Conservation (phyloP, 192 early-diverging fungal genomes). For the Coemansia biformis region DNA sequence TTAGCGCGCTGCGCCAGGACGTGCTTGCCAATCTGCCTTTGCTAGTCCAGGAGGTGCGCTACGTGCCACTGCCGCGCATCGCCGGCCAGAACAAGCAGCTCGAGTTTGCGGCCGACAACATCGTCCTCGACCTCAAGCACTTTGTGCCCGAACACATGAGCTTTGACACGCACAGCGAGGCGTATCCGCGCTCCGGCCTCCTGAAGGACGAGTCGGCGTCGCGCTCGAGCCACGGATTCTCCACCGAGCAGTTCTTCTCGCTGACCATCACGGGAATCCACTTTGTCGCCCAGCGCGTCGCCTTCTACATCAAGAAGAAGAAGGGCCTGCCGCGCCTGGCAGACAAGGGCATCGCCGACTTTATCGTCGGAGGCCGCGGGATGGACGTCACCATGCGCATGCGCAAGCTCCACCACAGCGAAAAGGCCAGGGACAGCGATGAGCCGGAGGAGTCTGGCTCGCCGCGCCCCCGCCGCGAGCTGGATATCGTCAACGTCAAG, state of each 20-base stretch:
- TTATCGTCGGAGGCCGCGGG: slow-evolving; percentile 34
- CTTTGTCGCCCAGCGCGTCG: slow-evolving; percentile 42
- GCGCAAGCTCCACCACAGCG: slow-evolving; percentile 42
- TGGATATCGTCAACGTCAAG: slow-evolving; percentile 39
- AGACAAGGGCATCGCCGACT: slow-evolving; percentile 43
- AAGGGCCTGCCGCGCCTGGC: slow-evolving; percentile 39
- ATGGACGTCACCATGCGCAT: slow-evolving; percentile 35
- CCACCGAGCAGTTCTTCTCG: slow-evolving; percentile 46
- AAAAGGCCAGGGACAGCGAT: slow-evolving; percentile 8
- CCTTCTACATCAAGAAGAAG: slow-evolving; percentile 51
- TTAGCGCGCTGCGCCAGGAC: slow-evolving; percentile 33
- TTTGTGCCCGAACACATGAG: slow-evolving; percentile 48
- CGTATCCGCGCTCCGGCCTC: slow-evolving; percentile 36
- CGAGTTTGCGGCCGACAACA: slow-evolving; percentile 50
- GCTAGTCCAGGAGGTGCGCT: slow-evolving; percentile 34
- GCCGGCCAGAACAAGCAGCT: slow-evolving; percentile 37
- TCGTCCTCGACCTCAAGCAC: slow-evolving; percentile 45
- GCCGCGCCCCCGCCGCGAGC: slow-evolving; percentile 16
- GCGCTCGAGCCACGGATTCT: slow-evolving; percentile 28
- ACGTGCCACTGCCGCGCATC: slow-evolving; percentile 46
- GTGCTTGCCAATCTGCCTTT: slow-evolving; percentile 29
- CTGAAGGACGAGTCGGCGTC: slow-evolving; percentile 27
- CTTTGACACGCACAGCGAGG: slow-evolving; percentile 36
- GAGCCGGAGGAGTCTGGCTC: not conserved
- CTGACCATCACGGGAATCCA: slow-evolving; percentile 35